Conservation (phyloP, 495 filamentous ascomycete genomes). For the Xylaria grammica region DNA sequence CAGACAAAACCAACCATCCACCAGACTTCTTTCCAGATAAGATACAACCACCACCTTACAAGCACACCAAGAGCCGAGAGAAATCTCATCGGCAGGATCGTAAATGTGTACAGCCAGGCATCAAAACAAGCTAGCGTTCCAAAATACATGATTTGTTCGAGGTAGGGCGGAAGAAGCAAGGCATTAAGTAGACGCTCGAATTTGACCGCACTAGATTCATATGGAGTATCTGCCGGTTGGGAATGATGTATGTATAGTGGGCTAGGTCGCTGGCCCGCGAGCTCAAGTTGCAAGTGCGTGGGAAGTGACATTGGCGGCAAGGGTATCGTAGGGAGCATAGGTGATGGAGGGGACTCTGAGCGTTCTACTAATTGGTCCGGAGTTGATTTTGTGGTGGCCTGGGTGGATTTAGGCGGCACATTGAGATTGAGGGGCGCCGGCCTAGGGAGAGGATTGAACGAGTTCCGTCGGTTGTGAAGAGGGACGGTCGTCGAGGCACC, state of each 20-base stretch:
- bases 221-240: conserved; percentile 73
- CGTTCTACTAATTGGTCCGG: conserved; percentile 17
- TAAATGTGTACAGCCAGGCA: conserved; percentile 97
- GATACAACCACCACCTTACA: conserved; percentile 70
- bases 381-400: conserved; percentile 21
- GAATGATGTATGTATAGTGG: conserved; percentile 87
- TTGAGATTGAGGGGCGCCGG: conserved; percentile 41
- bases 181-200: conserved; percentile 93
- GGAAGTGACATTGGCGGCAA: conserved; percentile 85
- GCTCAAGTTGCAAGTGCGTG: conserved; percentile 85
- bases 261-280: conserved; percentile 80
- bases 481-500: conserved; percentile 30
- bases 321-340: conserved; percentile 72
- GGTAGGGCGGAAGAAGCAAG: conserved; percentile 74
- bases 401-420: conserved; percentile 23
- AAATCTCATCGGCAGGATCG: conserved; percentile 90
- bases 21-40: conserved; percentile 66
- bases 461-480: conserved; percentile 36
- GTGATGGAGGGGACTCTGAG: conserved; percentile 59
- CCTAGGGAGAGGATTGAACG: conserved; percentile 38
- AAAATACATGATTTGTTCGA: conserved; percentile 89
- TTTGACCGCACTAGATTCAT: conserved; percentile 96
- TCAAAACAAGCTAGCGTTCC: conserved; percentile 90
- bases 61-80: conserved; percentile 80
- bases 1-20: conserved; percentile 76